A percentile compares a stretch with the other conserved stretches of the same genome.
These are phyloP conservation scores for Acer saccharum DNA, from an alignment of 345 rosid genomes.

Conservation along the genomic window DNA sequence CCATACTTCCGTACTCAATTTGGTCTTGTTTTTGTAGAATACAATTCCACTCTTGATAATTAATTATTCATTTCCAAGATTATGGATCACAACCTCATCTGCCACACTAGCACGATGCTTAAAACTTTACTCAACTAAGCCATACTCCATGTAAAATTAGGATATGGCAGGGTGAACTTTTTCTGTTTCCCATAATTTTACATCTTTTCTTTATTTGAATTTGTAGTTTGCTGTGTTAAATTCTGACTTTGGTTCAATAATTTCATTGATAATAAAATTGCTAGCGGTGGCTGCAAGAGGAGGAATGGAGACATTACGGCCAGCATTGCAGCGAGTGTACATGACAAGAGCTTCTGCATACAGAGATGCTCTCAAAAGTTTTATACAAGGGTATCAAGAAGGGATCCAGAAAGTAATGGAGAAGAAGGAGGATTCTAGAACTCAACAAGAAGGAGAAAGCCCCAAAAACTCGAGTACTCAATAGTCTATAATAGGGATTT, in stretches of 20 bases:
- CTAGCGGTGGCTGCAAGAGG: slow-evolving; percentile 92
- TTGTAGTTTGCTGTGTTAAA: slow-evolving; percentile 6
- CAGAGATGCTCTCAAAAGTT: slow-evolving; percentile 76
- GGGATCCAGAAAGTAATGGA: slow-evolving; percentile 74
- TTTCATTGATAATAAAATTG: slow-evolving; percentile 17
- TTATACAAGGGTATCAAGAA: slow-evolving; percentile 78
- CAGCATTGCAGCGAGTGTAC: slow-evolving; percentile 87
- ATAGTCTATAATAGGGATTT: background rate
- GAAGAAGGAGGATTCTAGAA: slow-evolving; percentile 46
- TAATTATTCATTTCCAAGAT: background rate
- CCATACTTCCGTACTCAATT: background rate
- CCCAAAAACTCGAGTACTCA: slow-evolving; percentile 28
- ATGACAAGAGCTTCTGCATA: slow-evolving; percentile 88
- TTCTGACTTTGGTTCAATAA: background rate
- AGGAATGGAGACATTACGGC: slow-evolving; percentile 87
- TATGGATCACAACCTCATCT: background rate
- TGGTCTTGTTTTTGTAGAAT: background rate
- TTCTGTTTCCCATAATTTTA: background rate
- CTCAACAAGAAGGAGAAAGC: slow-evolving; percentile 28
- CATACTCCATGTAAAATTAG: background rate
- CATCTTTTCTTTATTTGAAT: background rate
- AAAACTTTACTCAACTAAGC: background rate
- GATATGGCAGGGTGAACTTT: background rate
- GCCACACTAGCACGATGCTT: background rate
- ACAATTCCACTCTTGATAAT: background rate